Base-by-base conservation (phyloP, 441 rosid genomes). In the Adansonia gregorii region DNA sequence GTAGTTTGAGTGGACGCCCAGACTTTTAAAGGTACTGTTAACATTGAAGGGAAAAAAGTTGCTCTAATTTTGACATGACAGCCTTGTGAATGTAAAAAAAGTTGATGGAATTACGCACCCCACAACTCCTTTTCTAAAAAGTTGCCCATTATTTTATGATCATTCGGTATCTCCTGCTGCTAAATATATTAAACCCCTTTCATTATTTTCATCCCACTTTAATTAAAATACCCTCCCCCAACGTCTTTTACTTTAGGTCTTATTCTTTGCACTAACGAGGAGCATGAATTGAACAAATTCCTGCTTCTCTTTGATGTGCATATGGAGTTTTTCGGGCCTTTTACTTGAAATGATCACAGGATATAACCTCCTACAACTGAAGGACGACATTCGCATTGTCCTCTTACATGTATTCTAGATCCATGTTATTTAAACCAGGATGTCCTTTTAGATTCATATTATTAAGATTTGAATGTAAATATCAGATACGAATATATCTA, bases 41-140 rank as follows among this genome's bases (percentile, higher is more conserved):
- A 86, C 83, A 78, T 79, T 41, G 76, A 82, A 82, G 84, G 19
- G 43, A 66, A 72, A 88, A 90, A 93, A 91, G 94, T 87, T 82
- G 85, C 84, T 85, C 87, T 82, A 88, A 87, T 90, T 91, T 93
- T 91, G 94, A 86, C 92, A 85, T 77, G 94, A 90, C 97, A 89
- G 91, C 92, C 85, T 89, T 92, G 89, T 84, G 86, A 83, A 89
- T 86, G 86, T 67, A 83, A 88, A 27, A 27, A 27, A 72, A 86
- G 89, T 86, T 65, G 75, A 86, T 85, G 86, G 87, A 86, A 88
- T 88, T 90, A 88, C 89, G 90, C 81, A 88, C 86, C 85, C 66
- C 79, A 73, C 35, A 84, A 61, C 85, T 67, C 63, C 86, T 85
- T 86, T 87, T 74, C 85, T 81, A 8, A 83, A 88, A 86, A 86